Percentiles rank a stretch among this genome's conserved stretches.
phyloP scores from a whole-genome alignment of 2,329 filamentous ascomycete species.

The Madurella mycetomatis region DNA sequence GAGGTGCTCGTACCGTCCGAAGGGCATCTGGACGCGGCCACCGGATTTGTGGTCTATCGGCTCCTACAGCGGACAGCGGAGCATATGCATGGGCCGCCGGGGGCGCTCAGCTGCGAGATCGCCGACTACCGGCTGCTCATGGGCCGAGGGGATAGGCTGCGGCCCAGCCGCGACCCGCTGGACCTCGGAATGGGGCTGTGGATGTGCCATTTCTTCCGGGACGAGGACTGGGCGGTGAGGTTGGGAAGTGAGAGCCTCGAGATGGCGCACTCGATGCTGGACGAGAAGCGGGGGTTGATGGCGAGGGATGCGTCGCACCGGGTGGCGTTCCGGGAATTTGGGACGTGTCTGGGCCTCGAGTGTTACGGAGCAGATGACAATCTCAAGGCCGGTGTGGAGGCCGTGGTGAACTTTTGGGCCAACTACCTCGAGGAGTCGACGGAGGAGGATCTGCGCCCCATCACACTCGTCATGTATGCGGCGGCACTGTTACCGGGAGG shows the following conservation, averaged over 20 bases:
- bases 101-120: constrained; percentile 44
- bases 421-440: constrained; percentile 31
- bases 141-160: constrained; percentile 39
- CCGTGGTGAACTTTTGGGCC: constrained; percentile 34
- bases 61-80: constrained; percentile 42
- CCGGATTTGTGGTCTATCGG: constrained; percentile 48
- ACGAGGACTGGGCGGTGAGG: constrained; percentile 44
- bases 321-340: constrained; percentile 53
- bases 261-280: constrained; percentile 26
- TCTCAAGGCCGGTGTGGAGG: constrained; percentile 25
- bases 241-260: constrained; percentile 32
- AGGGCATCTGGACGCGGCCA: constrained; percentile 53
- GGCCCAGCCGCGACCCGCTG: constrained; percentile 46
- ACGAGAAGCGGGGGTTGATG: constrained; percentile 21
- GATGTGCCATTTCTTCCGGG: constrained; percentile 48
- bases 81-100: constrained; percentile 23
- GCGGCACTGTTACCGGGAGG: constrained; percentile 51
- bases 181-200: constrained; percentile 58
- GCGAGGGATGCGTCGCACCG: constrained; percentile 28
- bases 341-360: constrained; percentile 45
- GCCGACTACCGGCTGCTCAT: constrained; percentile 48
- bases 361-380: constrained; percentile 36
- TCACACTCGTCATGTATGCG: constrained; percentile 55
- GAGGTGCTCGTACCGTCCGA: constrained; percentile 45
- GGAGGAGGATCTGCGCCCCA: constrained; percentile 44